A percentile compares a stretch with the other conserved stretches of the same genome.
Conservation (phyloP, 2,329 filamentous ascomycete genomes). For the Paracoccidioides brasiliensis region DNA sequence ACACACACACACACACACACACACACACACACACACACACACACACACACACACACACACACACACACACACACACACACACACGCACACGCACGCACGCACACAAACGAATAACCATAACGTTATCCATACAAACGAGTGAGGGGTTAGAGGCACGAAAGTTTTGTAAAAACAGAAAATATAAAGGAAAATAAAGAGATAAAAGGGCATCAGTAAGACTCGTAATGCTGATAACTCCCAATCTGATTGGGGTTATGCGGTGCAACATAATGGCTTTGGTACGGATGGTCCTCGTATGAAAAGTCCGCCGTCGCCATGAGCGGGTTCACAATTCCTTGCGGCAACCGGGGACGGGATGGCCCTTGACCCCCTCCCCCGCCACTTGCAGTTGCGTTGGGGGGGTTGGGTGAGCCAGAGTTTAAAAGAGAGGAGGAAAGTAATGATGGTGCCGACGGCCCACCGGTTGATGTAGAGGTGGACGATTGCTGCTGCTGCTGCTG, state of each 20-base stretch:
- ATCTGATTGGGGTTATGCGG: slow-evolving; percentile 39
- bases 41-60: neutral
- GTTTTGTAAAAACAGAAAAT: neutral
- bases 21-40: too few species aligned
- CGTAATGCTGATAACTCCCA: slow-evolving; percentile 15
- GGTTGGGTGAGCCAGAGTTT: slow-evolving; percentile 14
- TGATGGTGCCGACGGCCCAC: slow-evolving; percentile 3
- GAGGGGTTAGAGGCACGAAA: neutral
- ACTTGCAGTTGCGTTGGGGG: slow-evolving; percentile 9
- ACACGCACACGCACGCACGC: neutral
- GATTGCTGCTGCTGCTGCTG: slow-evolving; percentile 20
- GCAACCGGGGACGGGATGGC: slow-evolving; percentile 22
- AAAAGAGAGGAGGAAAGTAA: slow-evolving; percentile 9
- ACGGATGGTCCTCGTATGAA: slow-evolving; percentile 63
- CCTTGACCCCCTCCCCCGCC: slow-evolving; percentile 19
- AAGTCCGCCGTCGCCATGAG: slow-evolving; percentile 62
- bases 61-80: too few species aligned
- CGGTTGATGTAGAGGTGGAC: slow-evolving; percentile 3
- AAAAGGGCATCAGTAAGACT: slow-evolving; percentile 7
- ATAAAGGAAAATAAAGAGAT: neutral
- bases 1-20: too few species aligned
- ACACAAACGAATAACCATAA: neutral
- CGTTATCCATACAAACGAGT: neutral
- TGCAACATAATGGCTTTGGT: slow-evolving; percentile 66
- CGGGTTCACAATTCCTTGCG: slow-evolving; percentile 51